Conservation (phyloP, 768 basidiomycete species). For the Fomitopsis pulvina region DNA sequence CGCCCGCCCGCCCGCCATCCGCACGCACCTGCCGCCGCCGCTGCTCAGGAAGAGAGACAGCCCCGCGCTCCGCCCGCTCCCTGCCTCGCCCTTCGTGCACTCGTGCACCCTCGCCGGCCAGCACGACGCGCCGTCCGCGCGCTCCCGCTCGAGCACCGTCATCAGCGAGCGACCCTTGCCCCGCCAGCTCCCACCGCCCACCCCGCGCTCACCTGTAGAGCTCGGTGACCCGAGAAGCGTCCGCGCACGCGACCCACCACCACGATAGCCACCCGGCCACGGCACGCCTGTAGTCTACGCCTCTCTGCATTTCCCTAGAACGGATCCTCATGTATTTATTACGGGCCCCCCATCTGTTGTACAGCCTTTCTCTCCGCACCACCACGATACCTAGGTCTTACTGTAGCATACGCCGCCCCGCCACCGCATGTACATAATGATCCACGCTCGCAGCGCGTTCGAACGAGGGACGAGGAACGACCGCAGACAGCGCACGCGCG, state of each 20-base stretch:
- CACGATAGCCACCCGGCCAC: too few relatives aligned
- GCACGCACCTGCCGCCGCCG: conserved; percentile 9
- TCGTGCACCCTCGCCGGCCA: conserved; percentile 7
- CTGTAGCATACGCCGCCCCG: too few relatives aligned
- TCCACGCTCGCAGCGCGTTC: too few relatives aligned
- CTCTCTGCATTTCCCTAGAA: too few relatives aligned
- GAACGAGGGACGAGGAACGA: not conserved
- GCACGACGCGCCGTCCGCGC: conserved; percentile 3
- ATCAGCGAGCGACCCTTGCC: conserved; percentile 7
- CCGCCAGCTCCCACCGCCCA: conserved; percentile 12
- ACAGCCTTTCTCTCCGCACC: too few relatives aligned
- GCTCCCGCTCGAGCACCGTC: conserved; percentile 13
- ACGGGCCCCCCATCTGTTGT: too few relatives aligned
- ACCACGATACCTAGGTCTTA: too few relatives aligned
- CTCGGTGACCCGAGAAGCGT: conserved; percentile 1
- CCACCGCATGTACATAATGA: too few relatives aligned
- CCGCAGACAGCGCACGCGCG: not conserved
- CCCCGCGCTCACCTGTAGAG: conserved; percentile 15
- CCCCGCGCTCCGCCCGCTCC: conserved; percentile 15
- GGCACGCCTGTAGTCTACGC: too few relatives aligned
- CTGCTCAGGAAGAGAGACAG: conserved; percentile 19
- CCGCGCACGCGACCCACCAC: too few relatives aligned
- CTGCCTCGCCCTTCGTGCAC: conserved; percentile 14
- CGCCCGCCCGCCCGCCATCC: conserved; percentile 5
- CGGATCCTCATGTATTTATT: too few relatives aligned